Conservation (phyloP, 768 basidiomycete genomes). For the Kwoniella europaea region DNA sequence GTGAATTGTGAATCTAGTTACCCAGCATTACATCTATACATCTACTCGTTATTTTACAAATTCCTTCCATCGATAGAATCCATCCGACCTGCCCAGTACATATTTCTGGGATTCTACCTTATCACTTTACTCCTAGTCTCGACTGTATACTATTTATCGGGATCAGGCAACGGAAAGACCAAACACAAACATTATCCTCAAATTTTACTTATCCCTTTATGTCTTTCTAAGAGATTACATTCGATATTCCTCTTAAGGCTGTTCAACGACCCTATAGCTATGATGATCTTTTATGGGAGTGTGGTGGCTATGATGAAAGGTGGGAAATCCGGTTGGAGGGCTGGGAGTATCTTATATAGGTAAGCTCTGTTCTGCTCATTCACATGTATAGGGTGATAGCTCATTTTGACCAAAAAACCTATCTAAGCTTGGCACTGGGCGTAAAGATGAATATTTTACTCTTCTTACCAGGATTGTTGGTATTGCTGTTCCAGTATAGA, state of each 20-base stretch:
- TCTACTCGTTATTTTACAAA: constrained; percentile 73
- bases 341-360: constrained; percentile 69
- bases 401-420: neutral
- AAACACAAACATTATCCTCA: constrained; percentile 62
- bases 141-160: constrained; percentile 65
- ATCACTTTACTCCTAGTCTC: constrained; percentile 69
- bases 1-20: constrained; percentile 66
- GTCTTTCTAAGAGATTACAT: constrained; percentile 89
- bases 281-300: constrained; percentile 65
- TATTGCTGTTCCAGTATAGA: constrained; percentile 73
- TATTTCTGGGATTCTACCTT: constrained; percentile 78
- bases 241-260: constrained; percentile 88
- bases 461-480: constrained; percentile 84
- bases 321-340: constrained; percentile 62
- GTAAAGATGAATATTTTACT: constrained; percentile 94
- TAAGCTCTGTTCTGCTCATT: constrained; percentile 55
- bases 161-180: constrained; percentile 40
- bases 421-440: constrained; percentile 73
- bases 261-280: constrained; percentile 86
- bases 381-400: neutral
- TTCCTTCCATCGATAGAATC: constrained; percentile 64
- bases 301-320: constrained; percentile 70
- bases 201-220: constrained; percentile 63
- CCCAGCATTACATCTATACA: constrained; percentile 87
- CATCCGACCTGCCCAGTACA: constrained; percentile 71